A percentile compares a stretch with the other conserved stretches of the same genome.
Evolutionary conservation across 1,284 basidiomycete genomes (phyloP).

Genomic region (Sanguinoderma infundibulare): DNA sequence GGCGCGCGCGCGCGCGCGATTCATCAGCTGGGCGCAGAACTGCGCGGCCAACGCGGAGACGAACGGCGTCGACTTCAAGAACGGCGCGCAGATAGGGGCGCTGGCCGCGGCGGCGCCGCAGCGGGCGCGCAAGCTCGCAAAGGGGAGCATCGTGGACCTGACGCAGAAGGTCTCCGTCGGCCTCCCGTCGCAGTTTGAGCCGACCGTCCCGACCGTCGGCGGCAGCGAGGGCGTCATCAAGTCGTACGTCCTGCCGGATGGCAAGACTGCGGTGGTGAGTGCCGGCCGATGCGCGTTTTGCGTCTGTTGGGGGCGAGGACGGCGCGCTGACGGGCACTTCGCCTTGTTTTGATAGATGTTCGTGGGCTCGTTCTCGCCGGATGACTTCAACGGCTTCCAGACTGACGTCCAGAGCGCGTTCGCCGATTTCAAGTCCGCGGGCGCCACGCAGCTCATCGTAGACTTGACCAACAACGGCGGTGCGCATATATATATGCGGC

Average conservation of each 20-base stretch:
- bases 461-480: slow-evolving; percentile 69
- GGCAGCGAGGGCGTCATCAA: slow-evolving; percentile 61
- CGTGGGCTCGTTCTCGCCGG: slow-evolving; percentile 60
- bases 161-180: slow-evolving; percentile 43
- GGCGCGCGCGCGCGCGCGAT: no score
- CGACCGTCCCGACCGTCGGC: slow-evolving; percentile 48
- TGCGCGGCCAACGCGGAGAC: slow-evolving; percentile 58
- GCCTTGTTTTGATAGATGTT: slow-evolving; percentile 51
- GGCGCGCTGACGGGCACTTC: no score
- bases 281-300: no score
- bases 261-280: slow-evolving; percentile 59
- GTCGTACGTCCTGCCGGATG: slow-evolving; percentile 60
- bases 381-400: slow-evolving; percentile 56
- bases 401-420: slow-evolving; percentile 53
- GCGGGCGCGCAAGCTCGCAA: slow-evolving; percentile 33
- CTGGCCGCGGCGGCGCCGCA: slow-evolving; percentile 8
- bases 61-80: slow-evolving; percentile 58
- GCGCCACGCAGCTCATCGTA: slow-evolving; percentile 56
- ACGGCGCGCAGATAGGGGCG: background rate
- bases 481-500: slow-evolving; percentile 17
- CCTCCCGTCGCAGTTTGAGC: slow-evolving; percentile 54
- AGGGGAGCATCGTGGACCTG: slow-evolving; percentile 52
- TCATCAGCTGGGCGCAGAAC: slow-evolving; percentile 64
- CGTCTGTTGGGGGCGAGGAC: no score
- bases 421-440: slow-evolving; percentile 48